Base-by-base conservation (phyloP, 2,329 filamentous ascomycete genomes). In the Juglanconis sp. region DNA sequence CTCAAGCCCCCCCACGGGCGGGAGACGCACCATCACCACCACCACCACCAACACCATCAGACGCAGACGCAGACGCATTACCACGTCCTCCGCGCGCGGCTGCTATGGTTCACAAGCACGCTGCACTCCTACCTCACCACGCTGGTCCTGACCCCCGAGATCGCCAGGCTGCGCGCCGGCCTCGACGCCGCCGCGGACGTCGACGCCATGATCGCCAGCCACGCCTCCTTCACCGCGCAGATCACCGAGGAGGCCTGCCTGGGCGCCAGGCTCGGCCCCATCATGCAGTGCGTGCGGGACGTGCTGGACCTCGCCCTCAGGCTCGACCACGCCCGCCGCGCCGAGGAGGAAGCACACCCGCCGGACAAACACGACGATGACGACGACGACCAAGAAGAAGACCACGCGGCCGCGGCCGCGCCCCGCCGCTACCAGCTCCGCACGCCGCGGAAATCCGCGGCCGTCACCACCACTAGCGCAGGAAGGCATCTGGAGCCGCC, bases 81-180 rank as follows among this genome's bases (percentile, higher is more conserved):
- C 68, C 87, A 84, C 69, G 76, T 79, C 15, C 76, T 94, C 8
- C 86, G 90, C 42, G 85, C 87, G 35, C 85, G 83, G 53, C 79
- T 96, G 3, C 76, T 92, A 10, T 94, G 91, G 89, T 94, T 96
- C 73, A 84, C 85, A 65, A 88, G 87, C 64, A 85, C 83, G 0
- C 68, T 96, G 1, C 88, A 91, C 67, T 87, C 87, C 8, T 95
- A 96, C 69, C 76, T 96, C 4, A 87, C 87, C 3, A 88, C 86
- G 15, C 81, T 92, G 2, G 89, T 93, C 1, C 79, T 96, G 1
- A 82, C 81, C 0, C 83, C 86, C 0, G 80, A 86, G 30, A 83
- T 81, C 2, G 68, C 73, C 2, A 76, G 79, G 35, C 82, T 97
- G 76, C 76, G 76, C 5, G 70, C 73, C 2, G 77, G 81, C 0